These are phyloP conservation scores for Pseudozyma hubeiensis DNA, from an alignment of 1,284 basidiomycete genomes.

Conservation along the genomic window DNA sequence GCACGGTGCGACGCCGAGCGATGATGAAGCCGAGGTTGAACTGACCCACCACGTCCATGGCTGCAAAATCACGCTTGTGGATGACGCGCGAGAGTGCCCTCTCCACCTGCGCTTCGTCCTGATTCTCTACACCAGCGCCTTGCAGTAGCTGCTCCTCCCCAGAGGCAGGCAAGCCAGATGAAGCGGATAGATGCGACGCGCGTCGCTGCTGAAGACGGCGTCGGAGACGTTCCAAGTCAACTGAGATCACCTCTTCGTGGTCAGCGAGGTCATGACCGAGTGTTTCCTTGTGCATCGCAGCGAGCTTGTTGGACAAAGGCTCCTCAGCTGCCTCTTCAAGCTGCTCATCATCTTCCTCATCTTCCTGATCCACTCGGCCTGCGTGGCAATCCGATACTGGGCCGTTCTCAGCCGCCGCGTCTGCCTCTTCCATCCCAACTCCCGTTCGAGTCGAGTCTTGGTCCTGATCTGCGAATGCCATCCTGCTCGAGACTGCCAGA, in stretches of 20 bases:
- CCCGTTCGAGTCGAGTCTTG: constrained; percentile 13
- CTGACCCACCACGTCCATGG: constrained; percentile 89
- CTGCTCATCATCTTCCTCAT: neutral
- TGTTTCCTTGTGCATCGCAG: constrained; percentile 1
- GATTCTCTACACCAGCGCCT: constrained; percentile 75
- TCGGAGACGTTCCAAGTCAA: constrained; percentile 12
- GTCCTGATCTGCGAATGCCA: constrained; percentile 18
- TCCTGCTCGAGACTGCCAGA: constrained; percentile 14
- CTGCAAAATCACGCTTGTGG: constrained; percentile 84
- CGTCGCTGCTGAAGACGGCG: constrained; percentile 19
- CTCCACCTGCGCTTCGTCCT: constrained; percentile 75
- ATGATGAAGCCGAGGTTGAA: constrained; percentile 98
- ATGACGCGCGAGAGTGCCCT: constrained; percentile 86
- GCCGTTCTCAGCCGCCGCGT: constrained; percentile 7
- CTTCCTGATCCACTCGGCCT: neutral
- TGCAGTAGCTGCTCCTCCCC: constrained; percentile 50
- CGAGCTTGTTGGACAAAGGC: constrained; percentile 14
- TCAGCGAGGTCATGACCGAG: neutral
- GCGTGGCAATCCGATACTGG: neutral
- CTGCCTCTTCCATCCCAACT: neutral
- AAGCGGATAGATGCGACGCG: neutral
- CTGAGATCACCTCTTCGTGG: constrained; percentile 1
- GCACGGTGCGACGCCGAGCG: constrained; percentile 73
- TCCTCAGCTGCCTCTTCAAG: neutral
- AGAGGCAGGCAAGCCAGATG: constrained; percentile 6